phyloP scores from a whole-genome alignment of 73 alveolate species.

The Uronychia setigera region DNA sequence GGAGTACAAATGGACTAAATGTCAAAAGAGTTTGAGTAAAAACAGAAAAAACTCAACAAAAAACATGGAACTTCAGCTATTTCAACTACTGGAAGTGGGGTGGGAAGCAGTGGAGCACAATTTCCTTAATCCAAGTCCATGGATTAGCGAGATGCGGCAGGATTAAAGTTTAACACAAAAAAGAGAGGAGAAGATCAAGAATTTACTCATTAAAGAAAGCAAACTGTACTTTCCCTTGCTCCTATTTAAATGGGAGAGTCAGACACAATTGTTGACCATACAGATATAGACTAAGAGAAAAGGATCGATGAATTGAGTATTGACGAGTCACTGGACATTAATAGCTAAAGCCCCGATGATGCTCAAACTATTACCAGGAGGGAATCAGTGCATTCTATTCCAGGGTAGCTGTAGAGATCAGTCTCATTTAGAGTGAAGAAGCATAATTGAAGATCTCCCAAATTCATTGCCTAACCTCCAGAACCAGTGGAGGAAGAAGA shows the following conservation, averaged over 20 bases:
- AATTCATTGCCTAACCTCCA: no score
- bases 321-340: background rate
- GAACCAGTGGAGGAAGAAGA: no score
- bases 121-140: no score
- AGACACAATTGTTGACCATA: background rate
- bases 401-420: no score
- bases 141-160: no score
- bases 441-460: no score
- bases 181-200: background rate
- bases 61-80: background rate
- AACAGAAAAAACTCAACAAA: background rate
- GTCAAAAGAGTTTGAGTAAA: background rate
- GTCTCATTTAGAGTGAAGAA: no score
- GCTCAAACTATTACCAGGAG: no score
- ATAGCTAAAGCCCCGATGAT: background rate
- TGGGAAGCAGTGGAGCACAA: no score
- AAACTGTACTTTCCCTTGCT: background rate
- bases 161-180: no score
- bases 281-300: background rate
- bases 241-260: background rate
- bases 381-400: no score
- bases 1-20: background rate
- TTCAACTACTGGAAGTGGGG: background rate
- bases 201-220: background rate
- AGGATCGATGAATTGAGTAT: background rate